Evolutionary conservation across 805 yeast genomes (phyloP), one percentile per base, ranked within the genome.

Genomic region (Alloascoidea africana): DNA sequence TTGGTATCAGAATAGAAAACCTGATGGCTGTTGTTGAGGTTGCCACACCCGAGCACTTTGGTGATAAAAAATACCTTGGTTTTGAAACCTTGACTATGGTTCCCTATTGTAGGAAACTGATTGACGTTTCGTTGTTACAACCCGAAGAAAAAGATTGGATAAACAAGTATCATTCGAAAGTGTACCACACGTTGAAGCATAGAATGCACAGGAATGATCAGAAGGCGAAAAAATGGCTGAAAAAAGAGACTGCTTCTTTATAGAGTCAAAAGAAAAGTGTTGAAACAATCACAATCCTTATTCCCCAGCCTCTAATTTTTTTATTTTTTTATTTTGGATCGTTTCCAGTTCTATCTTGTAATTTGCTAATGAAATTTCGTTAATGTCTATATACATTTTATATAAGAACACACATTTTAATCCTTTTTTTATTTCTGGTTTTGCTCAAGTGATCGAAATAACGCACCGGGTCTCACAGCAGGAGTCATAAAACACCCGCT

Each of bases 1-100:
- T 70, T 54, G 98, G 98, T 6, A 70, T 89, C 42, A 68, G 98
- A 46, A 73, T 91, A 39, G 98, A 91, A 57, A 81, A 85, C 52
- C 87, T 86, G 46, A 54, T 91, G 34, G 64, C 77, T 36, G 73
- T 76, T 14, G 59, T 59, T 40, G 61, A 55, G 17, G 58, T 58
- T 16, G 56, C 60, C 3, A 62, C 63, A 43, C 41, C 45, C 19
- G 42, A 53, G 48, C 66, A 66, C 45, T 70, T 66, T 55, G 76
- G 73, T 39, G 82, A 73, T 36, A 65, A 62, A 45, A 56, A 60
- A 41, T 79, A 72, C 50, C 67, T 73, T 36, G 73, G 70, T 42
- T 86, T 91, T 53, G 94, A 83, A 43, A 85, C 94, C 45, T 60
- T 85, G 38, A 89, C 97, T 0, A 56, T 76, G 46, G 82, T 83